phyloP scores from a whole-genome alignment of 2,329 filamentous ascomycete species.

The Claviceps sp. region DNA sequence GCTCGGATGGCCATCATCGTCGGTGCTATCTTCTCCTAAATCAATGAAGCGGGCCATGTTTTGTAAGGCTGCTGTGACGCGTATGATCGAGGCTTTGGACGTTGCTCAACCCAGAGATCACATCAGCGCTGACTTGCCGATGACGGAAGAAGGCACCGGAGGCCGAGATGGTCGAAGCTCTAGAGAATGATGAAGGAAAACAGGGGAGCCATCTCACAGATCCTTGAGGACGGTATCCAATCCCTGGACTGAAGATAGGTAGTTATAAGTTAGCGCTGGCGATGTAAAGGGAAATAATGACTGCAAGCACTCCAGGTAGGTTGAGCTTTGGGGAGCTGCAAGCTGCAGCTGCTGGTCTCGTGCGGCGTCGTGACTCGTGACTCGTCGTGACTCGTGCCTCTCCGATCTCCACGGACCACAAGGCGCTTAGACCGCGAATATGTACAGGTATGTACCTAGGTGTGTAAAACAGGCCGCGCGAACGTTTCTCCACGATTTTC shows the following conservation, averaged over 20 bases:
- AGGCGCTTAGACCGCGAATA: neutral
- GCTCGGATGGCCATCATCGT: constrained; percentile 2
- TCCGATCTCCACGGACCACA: constrained; percentile 4
- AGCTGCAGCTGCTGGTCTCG: no score
- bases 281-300: neutral
- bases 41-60: constrained; percentile 14
- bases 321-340: neutral
- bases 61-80: neutral
- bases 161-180: neutral
- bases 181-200: constrained; percentile 1
- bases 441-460: no score
- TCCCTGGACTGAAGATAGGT: neutral
- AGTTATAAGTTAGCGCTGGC: neutral
- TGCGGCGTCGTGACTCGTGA: constrained; percentile 1
- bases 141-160: neutral
- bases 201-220: constrained; percentile 5
- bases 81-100: neutral
- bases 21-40: constrained; percentile 8
- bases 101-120: neutral
- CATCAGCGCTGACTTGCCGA: neutral
- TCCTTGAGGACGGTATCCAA: neutral
- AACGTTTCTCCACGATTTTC: no score
- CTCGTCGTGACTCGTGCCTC: constrained; percentile 4
- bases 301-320: neutral
- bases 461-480: no score